Base-by-base conservation (phyloP, 345 rosid species). In the Psidium friedrichsthalianum region DNA sequence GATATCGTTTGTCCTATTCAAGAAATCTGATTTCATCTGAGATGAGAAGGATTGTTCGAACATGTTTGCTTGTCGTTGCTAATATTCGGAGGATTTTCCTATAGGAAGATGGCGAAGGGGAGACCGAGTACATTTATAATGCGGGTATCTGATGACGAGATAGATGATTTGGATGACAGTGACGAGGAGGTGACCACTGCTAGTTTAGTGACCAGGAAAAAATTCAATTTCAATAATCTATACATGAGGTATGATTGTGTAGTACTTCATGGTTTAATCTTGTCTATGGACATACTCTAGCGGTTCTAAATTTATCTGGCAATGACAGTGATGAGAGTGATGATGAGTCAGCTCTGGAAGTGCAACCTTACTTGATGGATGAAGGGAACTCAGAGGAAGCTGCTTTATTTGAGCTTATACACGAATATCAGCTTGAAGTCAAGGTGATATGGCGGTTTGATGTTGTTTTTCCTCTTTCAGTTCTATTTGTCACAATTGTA, bases 291-390 rank as follows among this genome's bases (percentile, higher is more conserved):
- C 51, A 7, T 83, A 7, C 53, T 13, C 44, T 6, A n/a, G 53
- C 5, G 24, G 51, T 36, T 83, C 49, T 42, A 24, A 57, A 56
- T 51, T 32, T 47, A 32, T 74, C 18, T 87, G 85, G 81, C 83
- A 86, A 89, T 82, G 85, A 86, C 51, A 94, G 95, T 84, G 95
- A 93, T 58, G 98, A 91, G 56, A 92, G 94, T 87, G 96, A 92
- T 74, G 88, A 90, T 53, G 94, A 94, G 82, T 85, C 85, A 5
- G 89, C 64, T 85, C 85, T 84, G 87, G 93, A 89, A 84, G 86
- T 47, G 11, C 92, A 92, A 82, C 78, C 93, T 22, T 87, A 44
- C 87, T 83, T 93, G 89, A 87, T 94, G 95, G 91, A 89, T 85
- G 91, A 90, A 88, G 88, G 85, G 84, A 93, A 93, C 52, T 58